Conservation (phyloP, 371 early-diverging fungal genomes). For the Mycotypha africana region DNA sequence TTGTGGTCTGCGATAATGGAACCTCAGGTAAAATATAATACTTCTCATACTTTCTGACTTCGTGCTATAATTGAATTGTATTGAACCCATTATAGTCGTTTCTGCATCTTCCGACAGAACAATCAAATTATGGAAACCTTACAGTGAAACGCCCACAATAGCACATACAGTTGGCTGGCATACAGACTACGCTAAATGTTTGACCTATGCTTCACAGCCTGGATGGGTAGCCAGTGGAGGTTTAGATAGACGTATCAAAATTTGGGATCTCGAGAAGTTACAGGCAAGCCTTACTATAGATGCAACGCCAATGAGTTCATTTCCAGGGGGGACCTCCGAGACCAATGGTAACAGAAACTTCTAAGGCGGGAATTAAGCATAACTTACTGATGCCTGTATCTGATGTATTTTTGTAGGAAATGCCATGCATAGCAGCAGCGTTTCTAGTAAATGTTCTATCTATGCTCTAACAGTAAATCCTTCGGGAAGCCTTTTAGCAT, state of each 20-base stretch:
- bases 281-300: conserved; percentile 24
- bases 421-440: conserved; percentile 24
- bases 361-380: too few species aligned
- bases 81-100: conserved; percentile 59
- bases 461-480: conserved; percentile 74
- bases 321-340: too few species aligned
- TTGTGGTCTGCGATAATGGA: conserved; percentile 59
- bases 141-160: conserved; percentile 28
- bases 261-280: conserved; percentile 79
- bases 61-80: too few species aligned
- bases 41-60: too few species aligned
- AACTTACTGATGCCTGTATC: too few species aligned
- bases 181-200: conserved; percentile 78
- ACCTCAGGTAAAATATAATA: conserved; percentile 31
- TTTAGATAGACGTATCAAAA: conserved; percentile 79
- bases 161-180: conserved; percentile 78
- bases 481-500: conserved; percentile 63
- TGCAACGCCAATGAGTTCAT: too few species aligned
- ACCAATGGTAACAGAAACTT: conserved; percentile 8
- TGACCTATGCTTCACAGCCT: conserved; percentile 64
- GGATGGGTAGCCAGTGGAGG: conserved; percentile 90
- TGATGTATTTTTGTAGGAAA: too few species aligned
- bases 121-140: conserved; percentile 79
- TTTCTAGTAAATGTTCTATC: conserved; percentile 61
- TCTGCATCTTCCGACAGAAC: conserved; percentile 92